Conservation (phyloP, 345 rosid genomes). For the Pistacia vera region DNA sequence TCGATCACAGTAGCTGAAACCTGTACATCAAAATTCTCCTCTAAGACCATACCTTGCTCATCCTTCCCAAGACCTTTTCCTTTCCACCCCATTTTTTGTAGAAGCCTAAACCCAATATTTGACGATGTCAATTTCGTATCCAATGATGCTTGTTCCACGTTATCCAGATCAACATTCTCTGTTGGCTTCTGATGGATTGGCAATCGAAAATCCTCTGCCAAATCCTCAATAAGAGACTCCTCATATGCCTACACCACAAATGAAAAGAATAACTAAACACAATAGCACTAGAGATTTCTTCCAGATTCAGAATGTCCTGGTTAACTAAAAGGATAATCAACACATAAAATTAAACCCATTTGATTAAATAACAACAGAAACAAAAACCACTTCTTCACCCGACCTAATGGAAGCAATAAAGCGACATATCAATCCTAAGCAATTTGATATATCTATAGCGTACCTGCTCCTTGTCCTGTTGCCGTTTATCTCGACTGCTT, state of each 20-base stretch:
- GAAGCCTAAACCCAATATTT: slow-evolving; percentile 94
- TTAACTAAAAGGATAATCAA: background rate
- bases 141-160: slow-evolving; percentile 87
- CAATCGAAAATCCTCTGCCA: slow-evolving; percentile 70
- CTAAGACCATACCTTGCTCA: slow-evolving; percentile 67
- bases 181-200: slow-evolving; percentile 74
- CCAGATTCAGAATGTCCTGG: background rate
- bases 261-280: slow-evolving; percentile 8
- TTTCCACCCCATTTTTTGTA: slow-evolving; percentile 99
- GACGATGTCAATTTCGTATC: slow-evolving; percentile 79
- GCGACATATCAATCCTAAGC: background rate
- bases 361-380: background rate
- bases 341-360: background rate
- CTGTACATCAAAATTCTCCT: background rate
- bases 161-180: slow-evolving; percentile 84
- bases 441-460: slow-evolving; percentile 6
- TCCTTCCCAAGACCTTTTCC: slow-evolving; percentile 96
- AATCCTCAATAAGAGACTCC: slow-evolving; percentile 69
- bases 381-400: background rate
- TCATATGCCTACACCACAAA: slow-evolving; percentile 38
- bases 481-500: slow-evolving; percentile 40
- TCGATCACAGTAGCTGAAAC: background rate
- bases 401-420: background rate
- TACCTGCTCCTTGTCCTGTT: slow-evolving; percentile 49
- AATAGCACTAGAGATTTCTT: background rate